A percentile compares a stretch with the other conserved stretches of the same genome.
These are phyloP conservation scores for Cyclaneusma minus DNA, from an alignment of 2,329 filamentous ascomycete species.

Conservation along the genomic window DNA sequence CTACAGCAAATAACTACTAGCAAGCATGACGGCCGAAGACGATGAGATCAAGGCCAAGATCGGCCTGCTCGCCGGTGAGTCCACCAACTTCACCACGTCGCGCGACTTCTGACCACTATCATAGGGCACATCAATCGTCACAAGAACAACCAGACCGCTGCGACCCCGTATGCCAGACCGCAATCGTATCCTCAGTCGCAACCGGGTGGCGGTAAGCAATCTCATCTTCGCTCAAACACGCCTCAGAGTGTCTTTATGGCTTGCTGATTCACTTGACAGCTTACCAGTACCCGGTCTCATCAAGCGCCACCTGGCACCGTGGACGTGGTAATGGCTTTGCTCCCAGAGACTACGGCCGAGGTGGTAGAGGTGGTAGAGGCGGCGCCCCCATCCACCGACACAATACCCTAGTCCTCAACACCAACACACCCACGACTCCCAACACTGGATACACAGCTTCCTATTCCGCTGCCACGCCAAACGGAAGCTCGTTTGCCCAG, in stretches of 20 bases:
- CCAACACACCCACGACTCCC: slow-evolving; percentile 12
- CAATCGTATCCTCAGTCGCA: slow-evolving; percentile 18
- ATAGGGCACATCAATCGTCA: slow-evolving; percentile 70
- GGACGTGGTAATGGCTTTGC: slow-evolving; percentile 11
- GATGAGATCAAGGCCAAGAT: slow-evolving; percentile 38
- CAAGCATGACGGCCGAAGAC: slow-evolving; percentile 32
- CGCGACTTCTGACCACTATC: slow-evolving; percentile 8
- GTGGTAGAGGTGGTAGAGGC: slow-evolving; percentile 24
- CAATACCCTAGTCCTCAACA: slow-evolving; percentile 51
- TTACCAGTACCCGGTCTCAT: slow-evolving; percentile 11
- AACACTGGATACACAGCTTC: slow-evolving; percentile 12
- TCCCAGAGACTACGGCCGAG: slow-evolving; percentile 16
- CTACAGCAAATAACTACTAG: neutral
- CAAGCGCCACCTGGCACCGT: slow-evolving; percentile 13
- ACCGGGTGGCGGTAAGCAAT: slow-evolving; percentile 10
- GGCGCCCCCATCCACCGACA: slow-evolving; percentile 30
- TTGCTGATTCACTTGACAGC: slow-evolving; percentile 7
- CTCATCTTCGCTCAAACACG: slow-evolving; percentile 1
- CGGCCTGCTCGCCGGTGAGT: slow-evolving; percentile 38
- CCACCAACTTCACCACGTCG: slow-evolving; percentile 30
- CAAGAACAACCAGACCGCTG: slow-evolving; percentile 43
- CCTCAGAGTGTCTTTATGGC: no score
- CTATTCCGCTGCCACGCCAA: slow-evolving; percentile 12
- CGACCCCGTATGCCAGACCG: slow-evolving; percentile 22
- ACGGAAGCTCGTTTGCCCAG: slow-evolving; percentile 16